These are phyloP conservation scores for Fremontodendron californicum DNA, from an alignment of 345 rosid species.

Conservation along the genomic window DNA sequence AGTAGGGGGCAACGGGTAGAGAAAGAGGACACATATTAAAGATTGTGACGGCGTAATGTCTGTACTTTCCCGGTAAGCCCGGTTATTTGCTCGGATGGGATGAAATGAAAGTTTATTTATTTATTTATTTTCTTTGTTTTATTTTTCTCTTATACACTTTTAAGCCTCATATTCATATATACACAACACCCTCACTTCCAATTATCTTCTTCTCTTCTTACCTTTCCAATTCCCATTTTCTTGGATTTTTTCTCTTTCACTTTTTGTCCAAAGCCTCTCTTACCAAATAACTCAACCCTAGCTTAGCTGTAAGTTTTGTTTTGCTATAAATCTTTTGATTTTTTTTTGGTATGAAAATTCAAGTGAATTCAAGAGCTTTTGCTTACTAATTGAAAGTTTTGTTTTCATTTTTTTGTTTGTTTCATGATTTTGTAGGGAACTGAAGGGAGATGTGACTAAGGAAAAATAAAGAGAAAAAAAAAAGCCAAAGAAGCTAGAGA, in stretches of 20 bases:
- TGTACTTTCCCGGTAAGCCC: too few species aligned
- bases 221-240: slow-evolving; percentile 12
- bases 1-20: too few species aligned
- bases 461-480: neutral
- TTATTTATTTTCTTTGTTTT: too few species aligned
- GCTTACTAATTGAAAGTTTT: neutral
- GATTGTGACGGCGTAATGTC: too few species aligned
- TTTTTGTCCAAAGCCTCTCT: neutral
- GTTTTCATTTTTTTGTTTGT: too few species aligned
- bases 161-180: neutral
- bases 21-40: too few species aligned
- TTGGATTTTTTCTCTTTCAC: neutral
- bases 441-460: neutral
- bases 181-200: neutral
- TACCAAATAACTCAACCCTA: slow-evolving; percentile 12
- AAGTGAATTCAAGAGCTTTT: neutral
- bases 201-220: slow-evolving; percentile 1
- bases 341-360: neutral
- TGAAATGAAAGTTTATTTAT: too few species aligned
- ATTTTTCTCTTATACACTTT: neutral
- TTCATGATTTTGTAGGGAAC: neutral
- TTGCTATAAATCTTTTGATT: neutral
- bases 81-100: too few species aligned
- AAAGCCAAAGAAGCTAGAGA: neutral
- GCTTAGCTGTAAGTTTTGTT: slow-evolving; percentile 11